Conservation (phyloP, 106 monocot species). For the Dioscorea zingiberensis region DNA sequence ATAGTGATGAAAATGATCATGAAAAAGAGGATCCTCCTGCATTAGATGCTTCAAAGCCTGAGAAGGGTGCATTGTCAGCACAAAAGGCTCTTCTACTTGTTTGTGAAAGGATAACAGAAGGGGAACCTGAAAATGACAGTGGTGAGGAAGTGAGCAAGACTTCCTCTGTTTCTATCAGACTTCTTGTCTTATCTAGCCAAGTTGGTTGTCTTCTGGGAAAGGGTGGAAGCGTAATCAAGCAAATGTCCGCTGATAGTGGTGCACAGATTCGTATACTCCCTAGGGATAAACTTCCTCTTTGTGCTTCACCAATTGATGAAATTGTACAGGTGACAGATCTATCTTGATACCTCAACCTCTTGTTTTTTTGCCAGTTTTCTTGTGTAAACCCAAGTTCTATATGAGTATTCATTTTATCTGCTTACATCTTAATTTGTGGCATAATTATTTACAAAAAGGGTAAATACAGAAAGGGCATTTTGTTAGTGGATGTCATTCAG, state of each 20-base stretch:
- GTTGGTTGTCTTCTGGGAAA: conserved; percentile 85
- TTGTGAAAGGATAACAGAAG: conserved; percentile 71
- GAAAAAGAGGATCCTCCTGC: conserved; percentile 23
- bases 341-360: not conserved
- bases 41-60: conserved; percentile 23
- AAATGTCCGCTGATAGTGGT: conserved; percentile 82
- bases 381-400: not conserved
- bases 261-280: conserved; percentile 73
- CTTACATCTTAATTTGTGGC: not conserved
- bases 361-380: not conserved
- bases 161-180: conserved; percentile 33
- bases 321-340: conserved; percentile 63
- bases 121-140: conserved; percentile 38
- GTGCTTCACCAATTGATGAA: conserved; percentile 67
- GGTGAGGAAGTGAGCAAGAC: conserved; percentile 32
- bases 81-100: conserved; percentile 75
- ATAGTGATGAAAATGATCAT: conserved; percentile 19
- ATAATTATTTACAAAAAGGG: not conserved
- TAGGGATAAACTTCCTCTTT: conserved; percentile 73
- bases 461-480: too few species aligned
- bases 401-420: not conserved
- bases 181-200: conserved; percentile 71
- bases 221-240: conserved; percentile 82
- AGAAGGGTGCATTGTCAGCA: conserved; percentile 37
- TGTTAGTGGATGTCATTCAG: not conserved